These are phyloP conservation scores for Gleditsia sinensis DNA, from an alignment of 306 rosid genomes.

Conservation along the genomic window DNA sequence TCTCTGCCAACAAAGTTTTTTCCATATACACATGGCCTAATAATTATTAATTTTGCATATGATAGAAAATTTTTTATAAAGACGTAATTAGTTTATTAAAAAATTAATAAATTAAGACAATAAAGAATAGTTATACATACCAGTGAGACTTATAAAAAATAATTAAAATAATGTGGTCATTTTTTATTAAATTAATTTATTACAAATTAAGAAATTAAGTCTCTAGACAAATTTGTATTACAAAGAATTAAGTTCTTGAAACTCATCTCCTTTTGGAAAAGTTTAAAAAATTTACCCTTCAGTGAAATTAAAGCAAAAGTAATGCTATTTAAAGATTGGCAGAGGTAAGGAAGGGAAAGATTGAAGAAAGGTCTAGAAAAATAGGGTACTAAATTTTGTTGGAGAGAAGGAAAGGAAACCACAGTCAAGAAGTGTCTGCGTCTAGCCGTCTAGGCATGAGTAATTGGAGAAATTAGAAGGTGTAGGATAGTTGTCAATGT, in stretches of 20 bases:
- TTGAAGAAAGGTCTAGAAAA: background rate
- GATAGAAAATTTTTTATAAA: background rate
- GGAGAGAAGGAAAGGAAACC: background rate
- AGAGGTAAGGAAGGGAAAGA: too few relatives aligned
- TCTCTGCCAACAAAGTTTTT: too few relatives aligned
- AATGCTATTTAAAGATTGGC: slow-evolving; percentile 9
- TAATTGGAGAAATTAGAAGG: slow-evolving; percentile 35
- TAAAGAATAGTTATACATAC: background rate
- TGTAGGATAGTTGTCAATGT: slow-evolving; percentile 42
- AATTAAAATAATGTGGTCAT: too few relatives aligned
- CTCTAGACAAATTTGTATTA: too few relatives aligned
- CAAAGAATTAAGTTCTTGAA: too few relatives aligned
- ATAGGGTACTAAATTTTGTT: background rate
- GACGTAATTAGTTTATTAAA: background rate
- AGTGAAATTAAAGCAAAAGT: slow-evolving; percentile 48
- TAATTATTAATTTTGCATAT: too few relatives aligned
- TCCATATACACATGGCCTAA: background rate
- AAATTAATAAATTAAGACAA: background rate
- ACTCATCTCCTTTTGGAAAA: background rate
- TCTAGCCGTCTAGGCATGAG: slow-evolving; percentile 18
- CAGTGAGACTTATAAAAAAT: too few relatives aligned
- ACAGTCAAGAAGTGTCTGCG: background rate
- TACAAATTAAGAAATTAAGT: too few relatives aligned
- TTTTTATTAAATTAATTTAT: too few relatives aligned
- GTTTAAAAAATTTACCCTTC: slow-evolving; percentile 1